Evolutionary conservation across 495 filamentous ascomycete genomes (phyloP), one percentile per base, ranked within the genome.

Genomic region (Neurospora discreta): DNA sequence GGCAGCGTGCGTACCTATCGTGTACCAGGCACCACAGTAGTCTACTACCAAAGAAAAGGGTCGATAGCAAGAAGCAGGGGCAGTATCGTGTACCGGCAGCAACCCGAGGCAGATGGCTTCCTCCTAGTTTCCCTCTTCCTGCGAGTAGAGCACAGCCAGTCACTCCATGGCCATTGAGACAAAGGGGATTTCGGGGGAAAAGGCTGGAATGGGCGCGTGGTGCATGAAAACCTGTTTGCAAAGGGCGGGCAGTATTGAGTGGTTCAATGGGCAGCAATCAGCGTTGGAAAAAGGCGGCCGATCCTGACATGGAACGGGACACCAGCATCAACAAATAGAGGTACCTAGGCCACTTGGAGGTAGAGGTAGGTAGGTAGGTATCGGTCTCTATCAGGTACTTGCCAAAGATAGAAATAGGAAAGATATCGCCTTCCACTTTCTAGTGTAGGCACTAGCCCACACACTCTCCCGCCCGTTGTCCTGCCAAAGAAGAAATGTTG

Each of bases 51-150:
- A 70, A 71, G 72, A 43, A 74, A 74, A 69, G 38, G 26, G 38
- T 73, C 60, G 71, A 77, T 74, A 73, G 70, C 46, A 69, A 68
- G 20, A 70, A 36, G 68, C n/a, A n/a, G n/a, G n/a, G n/a, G n/a
- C 44, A 41, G n/a, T 6, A 68, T 36, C 39, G 39, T 71, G 58
- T 68, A 68, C 68, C 58, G 38, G 40, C 41, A 30, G 23, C 69
- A 60, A 33, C 6, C 23, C 46, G 46, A 26, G 23, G 23, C 46
- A 30, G 23, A 58, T 58, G 46, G 11, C 23, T 13, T 60, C 52
- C 11, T 60, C 52, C 23, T 8, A 30, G 26, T 33, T 26, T 65
- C 26, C 52, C 52, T 65, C 4, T 33, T 15, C 52, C 30, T 65
- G 26, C 26, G 26, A 65, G 26, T 18, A 65, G 52, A 65, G 26